Evolutionary conservation across 2,329 filamentous ascomycete species (phyloP), one percentile per base, ranked within the genome.

Genomic region (Apiospora saccharicola): DNA sequence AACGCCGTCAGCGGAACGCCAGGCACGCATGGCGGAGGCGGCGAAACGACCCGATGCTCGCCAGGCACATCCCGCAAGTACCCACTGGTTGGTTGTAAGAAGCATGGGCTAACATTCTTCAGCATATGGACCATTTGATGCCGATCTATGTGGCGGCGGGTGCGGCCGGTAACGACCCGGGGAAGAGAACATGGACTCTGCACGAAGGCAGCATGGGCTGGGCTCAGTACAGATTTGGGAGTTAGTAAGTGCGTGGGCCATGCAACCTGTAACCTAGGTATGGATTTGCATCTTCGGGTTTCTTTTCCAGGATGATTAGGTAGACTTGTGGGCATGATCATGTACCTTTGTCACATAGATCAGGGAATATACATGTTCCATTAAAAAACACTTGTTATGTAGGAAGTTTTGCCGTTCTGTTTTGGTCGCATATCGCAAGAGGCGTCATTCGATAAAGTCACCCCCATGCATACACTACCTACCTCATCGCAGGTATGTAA

Each of bases 101-200:
- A 43, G n/a, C 22, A 14, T 7, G 46, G 10, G 34, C 71, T 76
- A 68, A 76, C 41, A 16, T 2, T 61, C 61, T 4, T 37, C n/a
- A 80, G 64, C 83, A 80, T 67, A 86, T 87, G 80, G 86, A 88
- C 67, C 86, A 88, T 61, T 74, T 88, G 14, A 86, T 87, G 85
- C 86, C 86, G 0, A 78, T 86, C 0, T 84, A 85, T 61, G 82
- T 88, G 22, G 80, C 83, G 0, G 86, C 85, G 1, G 86, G 86
- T 0, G 85, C 85, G 0, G 85, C 84, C 0, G 82, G 83, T 0
- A 80, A 83, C 7, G 85, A 86, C 53, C 73, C 70, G 53, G 85
- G 84, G 0, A 82, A 80, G 74, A 82, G 83, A 76, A 81, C 81
- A 19, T 87, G 85, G 85, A 87, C 85, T 3, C 70, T 84, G 72